Percentiles rank a stretch among this genome's conserved stretches.
Evolutionary conservation across 768 basidiomycete genomes (phyloP).

Genomic region (Mrakia blollopis): DNA sequence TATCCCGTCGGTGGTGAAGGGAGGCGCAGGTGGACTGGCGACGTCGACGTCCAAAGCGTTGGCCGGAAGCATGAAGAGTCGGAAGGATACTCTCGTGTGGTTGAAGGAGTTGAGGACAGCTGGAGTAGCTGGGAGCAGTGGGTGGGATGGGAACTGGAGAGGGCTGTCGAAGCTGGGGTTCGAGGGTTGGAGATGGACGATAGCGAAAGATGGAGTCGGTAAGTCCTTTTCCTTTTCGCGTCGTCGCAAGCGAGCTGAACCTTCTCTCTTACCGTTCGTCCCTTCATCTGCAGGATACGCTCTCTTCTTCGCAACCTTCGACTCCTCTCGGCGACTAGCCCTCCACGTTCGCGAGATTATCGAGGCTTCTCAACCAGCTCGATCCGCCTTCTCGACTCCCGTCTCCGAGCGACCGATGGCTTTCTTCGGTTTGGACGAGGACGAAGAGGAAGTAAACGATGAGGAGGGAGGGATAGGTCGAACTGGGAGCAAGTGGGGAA

Average conservation of each 20-base stretch:
- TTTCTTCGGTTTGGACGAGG: constrained; percentile 28
- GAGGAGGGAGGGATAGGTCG: constrained; percentile 22
- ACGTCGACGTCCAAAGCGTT: neutral
- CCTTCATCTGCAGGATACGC: constrained; percentile 9
- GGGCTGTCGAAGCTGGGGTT: constrained; percentile 18
- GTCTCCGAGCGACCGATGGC: constrained; percentile 12
- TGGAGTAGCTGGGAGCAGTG: constrained; percentile 2
- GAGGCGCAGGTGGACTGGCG: neutral
- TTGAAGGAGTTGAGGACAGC: constrained; percentile 19
- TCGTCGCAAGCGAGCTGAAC: neutral
- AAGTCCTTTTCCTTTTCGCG: neutral
- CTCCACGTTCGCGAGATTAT: constrained; percentile 24
- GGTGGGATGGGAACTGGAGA: constrained; percentile 14
- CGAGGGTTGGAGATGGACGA: constrained; percentile 31
- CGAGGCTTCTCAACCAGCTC: constrained; percentile 22
- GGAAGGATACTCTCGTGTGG: constrained; percentile 23
- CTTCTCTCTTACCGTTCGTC: neutral
- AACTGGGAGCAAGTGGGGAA: constrained; percentile 17
- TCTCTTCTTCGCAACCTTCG: constrained; percentile 30
- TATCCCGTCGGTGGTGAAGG: neutral
- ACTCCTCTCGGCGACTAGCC: constrained; percentile 26
- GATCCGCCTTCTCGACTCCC: too few relatives aligned
- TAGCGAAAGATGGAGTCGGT: constrained; percentile 28
- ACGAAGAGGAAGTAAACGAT: neutral
- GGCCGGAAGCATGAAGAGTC: neutral